Evolutionary conservation across 257 asterid genomes (phyloP), one percentile per base, ranked within the genome.

Genomic region (Verbascum thapsus): DNA sequence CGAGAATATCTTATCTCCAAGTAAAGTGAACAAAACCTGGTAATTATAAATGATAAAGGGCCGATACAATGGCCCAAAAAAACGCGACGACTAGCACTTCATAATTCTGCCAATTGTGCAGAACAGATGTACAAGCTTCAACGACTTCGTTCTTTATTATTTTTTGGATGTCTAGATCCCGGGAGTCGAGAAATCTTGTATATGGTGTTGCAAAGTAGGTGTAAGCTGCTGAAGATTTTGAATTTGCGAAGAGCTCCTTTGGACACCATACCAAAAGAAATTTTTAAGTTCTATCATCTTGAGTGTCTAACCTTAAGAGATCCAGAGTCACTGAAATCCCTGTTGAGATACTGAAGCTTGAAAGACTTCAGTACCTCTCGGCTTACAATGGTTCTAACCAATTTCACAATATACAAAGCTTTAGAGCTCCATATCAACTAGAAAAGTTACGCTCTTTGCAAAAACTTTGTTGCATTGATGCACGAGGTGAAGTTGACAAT

Each of bases 201-300:
- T 30, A 23, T 52, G 20, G 26, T 76, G 15, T 10, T 66, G 9
- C 5, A 8, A n/a, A 18, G 63, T 2, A 35, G 15, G 2, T 35
- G 56, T 2, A 58, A 9, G 20, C 40, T 59, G 12, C 16, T 74
- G 10, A 69, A 66, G 49, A n/a, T n/a, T n/a, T n/a, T n/a, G n/a
- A 40, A 58, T 41, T 19, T 69, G n/a, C 23, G 22, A 8, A 26
- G 39, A n/a, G 57, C 39, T 0, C 47, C 52, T 0, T n/a, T 69
- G 8, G 54, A 62, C 6, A 42, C 15, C n/a, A 64, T 69, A 37
- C 72, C 75, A 35, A 3, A 30, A 4, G 66, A 70, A 16, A 44
- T 73, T 49, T 73, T 56, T 39, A 58, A 49, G 1, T n/a, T 62
- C 10, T 26, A 26, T 26, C 71, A 50, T 17, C 80, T 74, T 44